Conservation (phyloP, 768 basidiomycete species). For the Boletus fagicola region DNA sequence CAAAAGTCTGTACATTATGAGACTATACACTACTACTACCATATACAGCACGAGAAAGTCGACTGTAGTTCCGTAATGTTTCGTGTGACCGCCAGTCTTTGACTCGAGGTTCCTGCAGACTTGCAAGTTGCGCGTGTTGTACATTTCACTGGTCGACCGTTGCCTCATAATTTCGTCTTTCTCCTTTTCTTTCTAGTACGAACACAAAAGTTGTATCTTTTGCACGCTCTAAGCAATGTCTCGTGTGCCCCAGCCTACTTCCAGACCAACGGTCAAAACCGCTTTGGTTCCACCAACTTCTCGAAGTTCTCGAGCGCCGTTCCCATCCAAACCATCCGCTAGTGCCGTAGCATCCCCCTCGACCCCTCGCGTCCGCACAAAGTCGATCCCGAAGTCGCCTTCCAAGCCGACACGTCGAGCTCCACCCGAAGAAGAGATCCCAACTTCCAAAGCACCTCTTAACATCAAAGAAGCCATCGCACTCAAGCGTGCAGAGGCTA, state of each 20-base stretch:
- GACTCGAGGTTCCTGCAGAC: no score
- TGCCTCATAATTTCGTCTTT: background rate
- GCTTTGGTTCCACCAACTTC: conserved; percentile 27
- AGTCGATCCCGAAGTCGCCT: conserved; percentile 38
- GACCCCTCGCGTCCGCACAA: conserved; percentile 36
- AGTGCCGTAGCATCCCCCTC: conserved; percentile 24
- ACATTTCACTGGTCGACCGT: background rate
- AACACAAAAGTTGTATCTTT: conserved; percentile 2
- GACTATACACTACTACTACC: no score
- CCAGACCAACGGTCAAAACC: conserved; percentile 33
- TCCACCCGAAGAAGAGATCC: conserved; percentile 22
- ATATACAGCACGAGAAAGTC: no score
- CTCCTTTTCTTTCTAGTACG: conserved; percentile 2
- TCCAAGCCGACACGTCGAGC: conserved; percentile 29
- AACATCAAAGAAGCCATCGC: conserved; percentile 80
- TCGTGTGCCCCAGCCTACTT: conserved; percentile 36
- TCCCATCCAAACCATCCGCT: conserved; percentile 31
- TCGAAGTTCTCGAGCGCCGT: conserved; percentile 31
- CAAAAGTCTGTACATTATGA: no score
- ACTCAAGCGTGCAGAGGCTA: conserved; percentile 73
- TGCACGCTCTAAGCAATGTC: conserved; percentile 32
- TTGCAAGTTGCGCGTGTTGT: conserved; percentile 3
- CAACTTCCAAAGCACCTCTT: conserved; percentile 34
- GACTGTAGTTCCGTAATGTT: conserved; percentile 19
- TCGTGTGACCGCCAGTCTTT: conserved; percentile 10